Evolutionary conservation across 768 basidiomycete species (phyloP).

Genomic region (Melanogaster broomeanus): DNA sequence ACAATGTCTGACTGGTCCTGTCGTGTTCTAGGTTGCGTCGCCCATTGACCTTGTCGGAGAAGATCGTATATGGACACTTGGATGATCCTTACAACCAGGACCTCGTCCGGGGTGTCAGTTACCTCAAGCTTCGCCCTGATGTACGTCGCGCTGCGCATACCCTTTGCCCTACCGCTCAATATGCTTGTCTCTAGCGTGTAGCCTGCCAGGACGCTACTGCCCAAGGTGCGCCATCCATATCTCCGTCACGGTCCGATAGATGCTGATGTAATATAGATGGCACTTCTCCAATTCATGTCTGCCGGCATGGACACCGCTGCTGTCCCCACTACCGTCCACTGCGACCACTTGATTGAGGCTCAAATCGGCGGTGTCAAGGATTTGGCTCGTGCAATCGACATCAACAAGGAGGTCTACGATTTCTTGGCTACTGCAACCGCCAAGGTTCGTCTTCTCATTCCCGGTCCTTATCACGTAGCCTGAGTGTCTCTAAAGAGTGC

Average conservation of each 20-base stretch:
- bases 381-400: constrained; percentile 85
- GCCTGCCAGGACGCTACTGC: constrained; percentile 92
- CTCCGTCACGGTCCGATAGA: constrained; percentile 14
- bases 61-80: constrained; percentile 97
- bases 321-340: constrained; percentile 98
- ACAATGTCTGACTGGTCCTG: not conserved
- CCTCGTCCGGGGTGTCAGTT: constrained; percentile 88
- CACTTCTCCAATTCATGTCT: constrained; percentile 99
- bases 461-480: too few species aligned
- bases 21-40: constrained; percentile 66
- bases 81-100: constrained; percentile 93
- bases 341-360: constrained; percentile 98
- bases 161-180: constrained; percentile 1
- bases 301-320: constrained; percentile 98
- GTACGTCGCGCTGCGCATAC: constrained; percentile 50
- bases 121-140: constrained; percentile 97
- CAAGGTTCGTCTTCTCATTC: constrained; percentile 51
- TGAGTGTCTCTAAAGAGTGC: constrained; percentile 1
- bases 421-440: constrained; percentile 97
- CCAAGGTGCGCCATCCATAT: constrained; percentile 53
- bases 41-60: constrained; percentile 92
- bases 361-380: constrained; percentile 94
- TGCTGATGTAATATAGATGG: constrained; percentile 72
- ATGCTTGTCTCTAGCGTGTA: constrained; percentile 56
- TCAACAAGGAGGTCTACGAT: constrained; percentile 99